Percentiles rank a stretch among this genome's conserved stretches.
phyloP scores from a whole-genome alignment of 805 yeast genomes.

The Hermanozyma aechmeae region DNA sequence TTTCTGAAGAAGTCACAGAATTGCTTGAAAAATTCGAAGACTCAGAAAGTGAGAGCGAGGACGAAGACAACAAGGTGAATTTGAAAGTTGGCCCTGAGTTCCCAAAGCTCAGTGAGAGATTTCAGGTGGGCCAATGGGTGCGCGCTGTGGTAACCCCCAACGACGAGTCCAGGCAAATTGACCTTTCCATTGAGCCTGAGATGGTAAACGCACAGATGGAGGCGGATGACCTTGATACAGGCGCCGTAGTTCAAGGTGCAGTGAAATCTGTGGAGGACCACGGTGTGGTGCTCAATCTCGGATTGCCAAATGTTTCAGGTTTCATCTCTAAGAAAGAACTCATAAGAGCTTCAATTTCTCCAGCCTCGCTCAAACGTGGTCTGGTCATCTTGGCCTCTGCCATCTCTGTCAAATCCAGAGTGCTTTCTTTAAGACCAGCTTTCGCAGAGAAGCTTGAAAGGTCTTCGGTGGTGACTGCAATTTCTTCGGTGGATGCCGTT shows the following conservation, averaged over 20 bases:
- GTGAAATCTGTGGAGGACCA: conserved; percentile 84
- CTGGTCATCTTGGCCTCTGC: not conserved
- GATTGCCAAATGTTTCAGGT: conserved; percentile 50
- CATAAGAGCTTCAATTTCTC: conserved; percentile 23
- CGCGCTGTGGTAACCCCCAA: conserved; percentile 67
- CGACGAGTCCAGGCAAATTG: conserved; percentile 48
- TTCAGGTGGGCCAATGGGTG: conserved; percentile 76
- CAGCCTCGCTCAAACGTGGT: conserved; percentile 9
- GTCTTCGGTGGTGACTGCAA: conserved; percentile 35
- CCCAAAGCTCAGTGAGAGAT: conserved; percentile 47
- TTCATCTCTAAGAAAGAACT: conserved; percentile 70
- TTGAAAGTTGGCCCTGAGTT: conserved; percentile 27
- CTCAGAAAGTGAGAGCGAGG: conserved; percentile 25
- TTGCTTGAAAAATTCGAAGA: conserved; percentile 47
- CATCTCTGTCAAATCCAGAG: conserved; percentile 32
- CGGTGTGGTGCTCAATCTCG: conserved; percentile 72
- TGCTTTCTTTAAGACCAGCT: conserved; percentile 46
- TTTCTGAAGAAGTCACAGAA: conserved; percentile 54
- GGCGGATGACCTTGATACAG: conserved; percentile 55
- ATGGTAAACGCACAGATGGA: conserved; percentile 53
- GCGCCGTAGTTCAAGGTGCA: conserved; percentile 64
- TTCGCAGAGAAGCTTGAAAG: conserved; percentile 38
- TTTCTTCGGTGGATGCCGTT: conserved; percentile 69
- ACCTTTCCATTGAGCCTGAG: conserved; percentile 66
- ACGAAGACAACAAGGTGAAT: conserved; percentile 22